Evolutionary conservation across 805 yeast genomes (phyloP).

Genomic region (Wickerhamomyces bovis): DNA sequence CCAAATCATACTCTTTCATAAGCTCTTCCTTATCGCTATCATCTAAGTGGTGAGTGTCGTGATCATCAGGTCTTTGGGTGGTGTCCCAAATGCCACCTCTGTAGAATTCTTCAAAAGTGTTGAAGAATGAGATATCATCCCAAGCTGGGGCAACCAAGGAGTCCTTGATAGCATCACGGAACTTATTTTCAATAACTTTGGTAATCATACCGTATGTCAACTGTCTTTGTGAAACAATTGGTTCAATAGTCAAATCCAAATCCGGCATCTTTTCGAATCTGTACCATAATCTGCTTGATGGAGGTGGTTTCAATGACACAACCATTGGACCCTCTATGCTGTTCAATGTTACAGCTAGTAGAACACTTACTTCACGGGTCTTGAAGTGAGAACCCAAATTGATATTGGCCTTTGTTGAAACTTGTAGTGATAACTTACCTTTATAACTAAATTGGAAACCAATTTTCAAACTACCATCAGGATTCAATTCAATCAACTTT

Average conservation of each 20-base stretch:
- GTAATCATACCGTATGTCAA: conserved; percentile 75
- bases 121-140: conserved; percentile 78
- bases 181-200: conserved; percentile 67
- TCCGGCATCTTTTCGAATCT: conserved; percentile 76
- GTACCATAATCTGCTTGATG: conserved; percentile 88
- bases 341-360: conserved; percentile 61
- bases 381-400: conserved; percentile 73
- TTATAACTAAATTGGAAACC: conserved; percentile 58
- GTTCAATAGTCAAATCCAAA: conserved; percentile 73
- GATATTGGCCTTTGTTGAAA: conserved; percentile 74
- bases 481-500: conserved; percentile 56
- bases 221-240: conserved; percentile 82
- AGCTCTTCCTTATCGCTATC: conserved; percentile 7
- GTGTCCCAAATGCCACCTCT: conserved; percentile 94
- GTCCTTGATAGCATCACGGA: conserved; percentile 73
- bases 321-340: conserved; percentile 70
- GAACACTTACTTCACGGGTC: conserved; percentile 65
- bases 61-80: conserved; percentile 16
- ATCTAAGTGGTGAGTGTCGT: conserved; percentile 4
- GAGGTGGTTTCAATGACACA: conserved; percentile 77
- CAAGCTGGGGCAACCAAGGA: conserved; percentile 79
- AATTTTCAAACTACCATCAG: conserved; percentile 71
- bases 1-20: conserved; percentile 5
- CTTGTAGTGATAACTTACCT: conserved; percentile 71
- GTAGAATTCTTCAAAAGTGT: conserved; percentile 60